Conservation (phyloP, 1,284 basidiomycete species). For the Phellinidium pouzarii region DNA sequence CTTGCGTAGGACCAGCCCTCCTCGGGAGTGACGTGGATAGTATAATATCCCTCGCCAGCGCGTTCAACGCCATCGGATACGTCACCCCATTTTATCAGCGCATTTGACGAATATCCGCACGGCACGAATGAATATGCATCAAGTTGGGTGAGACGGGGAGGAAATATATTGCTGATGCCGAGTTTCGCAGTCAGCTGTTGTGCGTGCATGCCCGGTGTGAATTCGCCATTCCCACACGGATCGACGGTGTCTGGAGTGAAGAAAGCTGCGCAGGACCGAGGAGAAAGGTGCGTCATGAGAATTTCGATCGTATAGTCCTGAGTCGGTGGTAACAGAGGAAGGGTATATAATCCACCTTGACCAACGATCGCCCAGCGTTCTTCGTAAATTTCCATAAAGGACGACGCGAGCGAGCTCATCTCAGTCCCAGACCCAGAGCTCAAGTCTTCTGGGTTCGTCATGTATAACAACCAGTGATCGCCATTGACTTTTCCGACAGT, state of each 20-base stretch:
- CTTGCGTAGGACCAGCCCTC: conserved; percentile 96
- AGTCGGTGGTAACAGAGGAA: conserved; percentile 27
- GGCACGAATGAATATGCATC: conserved; percentile 95
- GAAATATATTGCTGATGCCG: conserved; percentile 85
- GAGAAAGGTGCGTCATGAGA: conserved; percentile 92
- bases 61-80: conserved; percentile 12
- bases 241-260: conserved; percentile 44
- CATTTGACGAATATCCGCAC: conserved; percentile 97
- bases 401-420: conserved; percentile 18
- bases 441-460: conserved; percentile 58
- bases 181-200: conserved; percentile 62
- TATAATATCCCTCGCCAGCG: conserved; percentile 85
- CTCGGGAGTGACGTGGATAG: conserved; percentile 98
- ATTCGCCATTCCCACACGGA: conserved; percentile 28
- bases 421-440: conserved; percentile 26
- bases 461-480: conserved; percentile 97
- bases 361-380: conserved; percentile 19
- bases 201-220: conserved; percentile 58
- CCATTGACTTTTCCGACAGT: conserved; percentile 98
- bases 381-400: conserved; percentile 13
- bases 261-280: conserved; percentile 73
- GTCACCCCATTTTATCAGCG: conserved; percentile 68
- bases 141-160: conserved; percentile 69
- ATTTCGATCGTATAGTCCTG: conserved; percentile 96
- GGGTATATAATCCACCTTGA: conserved; percentile 15